Percentiles rank a stretch among this genome's conserved stretches.
Conservation (phyloP, 1,139 yeast species). For the Lodderomyces oxycetoniae region DNA sequence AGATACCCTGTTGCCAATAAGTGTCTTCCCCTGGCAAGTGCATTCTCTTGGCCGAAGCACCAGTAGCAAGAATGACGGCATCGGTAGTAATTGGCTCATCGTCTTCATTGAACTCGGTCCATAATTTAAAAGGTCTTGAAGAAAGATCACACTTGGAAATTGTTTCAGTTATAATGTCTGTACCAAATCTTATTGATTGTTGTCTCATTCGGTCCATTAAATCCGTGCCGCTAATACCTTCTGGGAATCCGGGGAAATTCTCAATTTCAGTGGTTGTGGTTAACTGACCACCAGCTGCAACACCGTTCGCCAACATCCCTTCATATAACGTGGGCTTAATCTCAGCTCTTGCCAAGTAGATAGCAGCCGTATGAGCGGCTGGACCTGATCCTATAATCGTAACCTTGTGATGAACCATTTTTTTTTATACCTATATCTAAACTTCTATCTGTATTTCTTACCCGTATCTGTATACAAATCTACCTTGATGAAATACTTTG, state of each 20-base stretch:
- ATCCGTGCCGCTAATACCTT: slow-evolving; percentile 81
- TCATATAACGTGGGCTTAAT: slow-evolving; percentile 89
- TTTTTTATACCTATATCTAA: slow-evolving; percentile 14
- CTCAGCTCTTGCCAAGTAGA: slow-evolving; percentile 94
- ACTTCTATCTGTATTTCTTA: neutral
- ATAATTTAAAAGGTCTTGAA: slow-evolving; percentile 84
- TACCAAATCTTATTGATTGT: slow-evolving; percentile 84
- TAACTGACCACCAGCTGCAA: slow-evolving; percentile 98
- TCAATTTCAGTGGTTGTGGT: slow-evolving; percentile 97
- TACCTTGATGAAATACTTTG: neutral
- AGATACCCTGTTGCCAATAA: slow-evolving; percentile 98
- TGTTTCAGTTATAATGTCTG: slow-evolving; percentile 91
- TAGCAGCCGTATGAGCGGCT: slow-evolving; percentile 99
- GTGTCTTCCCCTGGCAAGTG: slow-evolving; percentile 92
- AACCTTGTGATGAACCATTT: slow-evolving; percentile 83
- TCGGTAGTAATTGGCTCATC: slow-evolving; percentile 87
- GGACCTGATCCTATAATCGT: slow-evolving; percentile 98
- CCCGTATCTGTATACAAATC: neutral
- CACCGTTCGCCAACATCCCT: slow-evolving; percentile 95
- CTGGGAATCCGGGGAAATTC: slow-evolving; percentile 98
- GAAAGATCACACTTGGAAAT: slow-evolving; percentile 85
- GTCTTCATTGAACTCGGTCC: slow-evolving; percentile 94
- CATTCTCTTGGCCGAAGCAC: slow-evolving; percentile 96
- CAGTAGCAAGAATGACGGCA: slow-evolving; percentile 89
- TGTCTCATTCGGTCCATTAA: slow-evolving; percentile 92